phyloP scores from a whole-genome alignment of 306 rosid genomes.

The Sindora glabra region DNA sequence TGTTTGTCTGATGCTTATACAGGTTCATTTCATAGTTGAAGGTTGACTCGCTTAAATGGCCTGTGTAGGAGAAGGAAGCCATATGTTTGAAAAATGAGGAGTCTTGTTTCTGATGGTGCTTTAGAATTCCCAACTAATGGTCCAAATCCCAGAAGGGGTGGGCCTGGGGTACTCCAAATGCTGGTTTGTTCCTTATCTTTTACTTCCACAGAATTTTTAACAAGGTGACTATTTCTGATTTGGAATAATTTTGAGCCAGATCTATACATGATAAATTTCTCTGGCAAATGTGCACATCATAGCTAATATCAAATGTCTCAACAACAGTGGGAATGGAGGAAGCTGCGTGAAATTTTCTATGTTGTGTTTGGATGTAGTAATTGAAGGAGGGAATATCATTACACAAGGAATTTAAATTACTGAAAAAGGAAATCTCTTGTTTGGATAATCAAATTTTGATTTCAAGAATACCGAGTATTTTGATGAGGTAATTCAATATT shows the following conservation, averaged over 20 bases:
- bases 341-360: neutral
- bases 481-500: no score
- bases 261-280: neutral
- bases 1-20: slow-evolving; percentile 90
- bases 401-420: no score
- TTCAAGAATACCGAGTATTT: no score
- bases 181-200: slow-evolving; percentile 57
- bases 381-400: no score
- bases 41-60: slow-evolving; percentile 56
- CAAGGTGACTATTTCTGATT: neutral
- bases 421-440: no score
- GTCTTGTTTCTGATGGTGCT: slow-evolving; percentile 64
- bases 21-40: slow-evolving; percentile 69
- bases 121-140: slow-evolving; percentile 49
- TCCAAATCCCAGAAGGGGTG: slow-evolving; percentile 55
- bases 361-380: no score
- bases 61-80: slow-evolving; percentile 55
- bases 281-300: neutral
- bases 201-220: neutral
- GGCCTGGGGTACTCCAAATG: slow-evolving; percentile 80
- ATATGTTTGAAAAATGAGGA: slow-evolving; percentile 49
- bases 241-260: neutral
- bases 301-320: slow-evolving; percentile 1
- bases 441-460: no score
- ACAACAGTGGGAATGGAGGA: no score